phyloP scores from a whole-genome alignment of 495 filamentous ascomycete genomes.

The Sporormia fimetaria region DNA sequence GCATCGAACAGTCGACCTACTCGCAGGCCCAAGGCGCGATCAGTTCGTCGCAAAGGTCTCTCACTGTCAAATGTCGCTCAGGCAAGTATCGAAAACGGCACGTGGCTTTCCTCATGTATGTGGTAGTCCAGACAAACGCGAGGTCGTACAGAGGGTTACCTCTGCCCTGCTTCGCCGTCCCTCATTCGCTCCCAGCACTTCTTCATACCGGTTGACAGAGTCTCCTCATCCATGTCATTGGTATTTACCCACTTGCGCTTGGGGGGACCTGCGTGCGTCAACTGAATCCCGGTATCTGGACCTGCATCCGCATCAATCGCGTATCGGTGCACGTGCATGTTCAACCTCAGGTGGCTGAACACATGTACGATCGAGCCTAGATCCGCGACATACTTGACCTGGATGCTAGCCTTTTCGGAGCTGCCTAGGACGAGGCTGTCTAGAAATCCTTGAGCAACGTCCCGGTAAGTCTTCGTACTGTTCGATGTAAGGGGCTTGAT shows the following conservation, averaged over 20 bases:
- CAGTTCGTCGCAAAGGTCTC: too few relatives aligned
- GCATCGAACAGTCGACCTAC: too few relatives aligned
- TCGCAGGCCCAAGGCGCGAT: too few relatives aligned
- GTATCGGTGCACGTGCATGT: slow-evolving; percentile 17
- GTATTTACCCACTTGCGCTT: slow-evolving; percentile 17
- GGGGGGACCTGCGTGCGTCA: neutral
- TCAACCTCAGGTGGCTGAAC: slow-evolving; percentile 17
- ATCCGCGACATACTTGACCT: slow-evolving; percentile 6
- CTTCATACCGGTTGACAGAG: slow-evolving; percentile 22
- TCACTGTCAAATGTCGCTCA: too few relatives aligned
- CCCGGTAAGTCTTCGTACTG: neutral
- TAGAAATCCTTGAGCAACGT: slow-evolving; percentile 8
- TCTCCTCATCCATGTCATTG: slow-evolving; percentile 15
- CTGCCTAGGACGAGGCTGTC: neutral
- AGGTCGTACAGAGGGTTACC: too few relatives aligned
- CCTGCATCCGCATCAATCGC: neutral
- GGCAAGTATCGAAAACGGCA: too few relatives aligned
- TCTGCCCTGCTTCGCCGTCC: too few relatives aligned
- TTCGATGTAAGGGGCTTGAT: neutral
- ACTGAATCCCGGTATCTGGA: neutral
- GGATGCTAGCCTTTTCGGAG: neutral
- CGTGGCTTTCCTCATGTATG: too few relatives aligned
- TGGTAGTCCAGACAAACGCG: too few relatives aligned
- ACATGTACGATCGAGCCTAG: slow-evolving; percentile 11
- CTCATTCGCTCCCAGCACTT: slow-evolving; percentile 24